phyloP scores from a whole-genome alignment of 1,284 basidiomycete species.

The Cryptococcus sp. region DNA sequence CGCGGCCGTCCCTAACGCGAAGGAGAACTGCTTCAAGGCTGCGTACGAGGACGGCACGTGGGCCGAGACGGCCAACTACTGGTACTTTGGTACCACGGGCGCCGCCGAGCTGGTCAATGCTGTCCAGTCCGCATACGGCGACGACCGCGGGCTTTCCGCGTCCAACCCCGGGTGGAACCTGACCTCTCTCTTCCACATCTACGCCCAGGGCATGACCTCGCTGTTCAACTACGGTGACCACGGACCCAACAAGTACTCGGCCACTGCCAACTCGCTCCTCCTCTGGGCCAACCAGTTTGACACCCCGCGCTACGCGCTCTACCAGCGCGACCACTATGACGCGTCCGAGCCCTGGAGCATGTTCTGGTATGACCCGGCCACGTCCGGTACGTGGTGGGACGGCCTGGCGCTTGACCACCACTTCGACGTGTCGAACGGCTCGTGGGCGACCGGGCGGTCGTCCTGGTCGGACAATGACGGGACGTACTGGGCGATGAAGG shows the following conservation, averaged over 20 bases:
- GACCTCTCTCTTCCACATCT: conserved; percentile 89
- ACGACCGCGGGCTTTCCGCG: conserved; percentile 68
- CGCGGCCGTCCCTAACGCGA: conserved; percentile 67
- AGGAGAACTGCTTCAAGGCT: conserved; percentile 68
- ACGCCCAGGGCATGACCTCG: conserved; percentile 75
- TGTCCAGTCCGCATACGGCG: conserved; percentile 80
- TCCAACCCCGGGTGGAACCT: conserved; percentile 67
- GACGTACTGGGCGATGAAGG: conserved; percentile 82
- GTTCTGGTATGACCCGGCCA: conserved; percentile 93
- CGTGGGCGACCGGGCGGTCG: conserved; percentile 88
- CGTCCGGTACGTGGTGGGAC: conserved; percentile 88
- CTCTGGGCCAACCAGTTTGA: conserved; percentile 68
- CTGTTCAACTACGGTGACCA: conserved; percentile 90
- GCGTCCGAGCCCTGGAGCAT: conserved; percentile 89
- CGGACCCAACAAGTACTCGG: conserved; percentile 83
- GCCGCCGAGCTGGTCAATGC: conserved; percentile 88
- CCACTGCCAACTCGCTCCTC: conserved; percentile 54
- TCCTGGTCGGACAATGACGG: conserved; percentile 87
- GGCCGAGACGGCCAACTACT: conserved; percentile 93
- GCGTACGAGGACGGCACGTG: conserved; percentile 79
- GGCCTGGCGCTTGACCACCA: conserved; percentile 74
- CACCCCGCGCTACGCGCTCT: conserved; percentile 71
- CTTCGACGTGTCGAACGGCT: conserved; percentile 66
- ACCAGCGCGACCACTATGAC: conserved; percentile 89
- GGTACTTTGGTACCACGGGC: conserved; percentile 91